Base-by-base conservation (phyloP, 306 rosid genomes). In the Hippophae gyantsensis region DNA sequence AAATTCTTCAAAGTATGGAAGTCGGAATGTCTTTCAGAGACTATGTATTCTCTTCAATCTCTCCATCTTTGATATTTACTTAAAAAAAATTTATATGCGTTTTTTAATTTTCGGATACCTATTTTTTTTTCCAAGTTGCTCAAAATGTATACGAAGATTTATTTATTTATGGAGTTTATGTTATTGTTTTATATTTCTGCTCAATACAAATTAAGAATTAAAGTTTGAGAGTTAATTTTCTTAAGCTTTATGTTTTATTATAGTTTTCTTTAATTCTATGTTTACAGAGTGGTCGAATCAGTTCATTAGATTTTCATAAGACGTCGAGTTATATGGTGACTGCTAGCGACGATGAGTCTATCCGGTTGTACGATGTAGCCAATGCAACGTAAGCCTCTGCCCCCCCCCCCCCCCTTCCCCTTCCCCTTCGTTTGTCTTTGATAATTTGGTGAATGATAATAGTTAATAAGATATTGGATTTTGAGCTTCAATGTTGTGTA, bases 1-100 rank as follows among this genome's bases (percentile, higher is more conserved):
- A 87, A 72, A 81, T 87, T 70, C 80, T 87, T 71, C 98, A 83
- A 53, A 87, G 98, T 78, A 92, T 92, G 98, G 98, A 92, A 85
- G 95, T 92, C 11, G 98, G 98, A 69, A 78, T 92, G 86, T 75
- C 89, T 43, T 92, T 92, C 74, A 81, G 86, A 76, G 98, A 87
- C 77, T 92, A 87, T 56, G 98, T 87, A 63, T 68, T 63, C 52
- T n/a, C 18, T 52, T 3, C 5, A 2, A 32, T 4, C 38, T 32
- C 1, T 27, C 13, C 43, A 13, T 63, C 23, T 18, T 18, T 8
- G 48, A 25, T 18, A 18, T 18, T 18, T 18, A 18, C 23, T 18
- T 18, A 18, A 18, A 18, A 18, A 18, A 18, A 18, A 18, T 0
- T 32, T 32, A 32, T 32, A 32, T 32, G 10, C 10, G 44, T 32